Percentiles rank a stretch among this genome's conserved stretches.
These are phyloP conservation scores for Triticum urartu DNA, from an alignment of 176 grass and related monocot species.

Conservation along the genomic window DNA sequence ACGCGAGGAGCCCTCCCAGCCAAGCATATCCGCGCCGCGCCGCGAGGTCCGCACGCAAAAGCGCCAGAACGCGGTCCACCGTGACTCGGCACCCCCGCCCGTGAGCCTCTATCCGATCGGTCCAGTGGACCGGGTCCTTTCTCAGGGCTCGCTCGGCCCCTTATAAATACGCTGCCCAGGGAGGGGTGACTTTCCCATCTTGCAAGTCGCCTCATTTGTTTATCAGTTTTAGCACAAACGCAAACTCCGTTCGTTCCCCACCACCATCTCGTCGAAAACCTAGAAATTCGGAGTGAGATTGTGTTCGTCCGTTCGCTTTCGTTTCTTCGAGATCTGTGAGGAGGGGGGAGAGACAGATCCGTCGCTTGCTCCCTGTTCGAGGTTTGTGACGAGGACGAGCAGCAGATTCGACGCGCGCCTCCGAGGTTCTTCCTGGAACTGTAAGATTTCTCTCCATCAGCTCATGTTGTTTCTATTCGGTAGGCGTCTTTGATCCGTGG, in stretches of 20 bases:
- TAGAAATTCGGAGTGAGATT: not conserved
- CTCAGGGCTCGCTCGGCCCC: not conserved
- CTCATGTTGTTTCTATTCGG: not conserved
- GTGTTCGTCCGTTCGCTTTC: not conserved
- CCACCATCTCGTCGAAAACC: not conserved
- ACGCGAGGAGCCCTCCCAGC: not conserved
- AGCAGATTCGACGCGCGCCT: not conserved
- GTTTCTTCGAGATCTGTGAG: not conserved
- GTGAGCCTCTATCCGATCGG: not conserved
- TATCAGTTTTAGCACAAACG: not conserved
- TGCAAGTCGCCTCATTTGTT: not conserved
- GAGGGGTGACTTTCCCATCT: not conserved
- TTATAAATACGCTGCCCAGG: constrained; percentile 20
- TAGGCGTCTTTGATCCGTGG: not conserved
- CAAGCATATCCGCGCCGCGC: not conserved
- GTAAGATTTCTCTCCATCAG: constrained; percentile 21
- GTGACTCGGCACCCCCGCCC: not conserved
- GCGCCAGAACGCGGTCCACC: constrained; percentile 27
- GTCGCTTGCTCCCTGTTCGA: not conserved
- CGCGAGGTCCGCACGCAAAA: not conserved
- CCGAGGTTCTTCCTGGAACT: constrained; percentile 6
- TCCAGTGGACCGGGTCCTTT: constrained; percentile 24
- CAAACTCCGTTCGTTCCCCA: not conserved
- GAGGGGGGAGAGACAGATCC: not conserved
- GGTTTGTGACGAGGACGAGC: not conserved